phyloP scores from a whole-genome alignment of 208 protist genomes.

The Leishmania amazonensis region DNA sequence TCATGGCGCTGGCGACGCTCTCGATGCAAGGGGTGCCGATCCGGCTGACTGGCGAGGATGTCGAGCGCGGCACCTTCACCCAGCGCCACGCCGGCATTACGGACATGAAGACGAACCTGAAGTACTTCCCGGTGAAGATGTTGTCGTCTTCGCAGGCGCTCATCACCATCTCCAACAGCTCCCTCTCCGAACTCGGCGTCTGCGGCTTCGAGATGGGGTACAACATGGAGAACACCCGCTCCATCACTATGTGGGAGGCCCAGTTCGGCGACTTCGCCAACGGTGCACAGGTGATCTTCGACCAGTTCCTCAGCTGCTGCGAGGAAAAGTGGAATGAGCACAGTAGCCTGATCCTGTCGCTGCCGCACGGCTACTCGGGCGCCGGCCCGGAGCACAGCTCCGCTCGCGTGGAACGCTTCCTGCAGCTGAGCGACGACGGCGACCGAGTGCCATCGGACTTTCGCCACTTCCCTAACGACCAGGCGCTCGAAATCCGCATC shows the following conservation, averaged over 20 bases:
- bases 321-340: constrained; percentile 98
- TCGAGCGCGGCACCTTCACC: constrained; percentile 99
- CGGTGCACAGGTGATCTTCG: constrained; percentile 98
- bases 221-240: constrained; percentile 94
- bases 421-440: constrained; percentile 96
- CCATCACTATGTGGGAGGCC: constrained; percentile 98
- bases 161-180: constrained; percentile 95
- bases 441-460: constrained; percentile 78
- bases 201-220: constrained; percentile 98
- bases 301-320: constrained; percentile 93
- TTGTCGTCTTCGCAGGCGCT: constrained; percentile 77
- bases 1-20: constrained; percentile 94
- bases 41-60: constrained; percentile 95
- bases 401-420: constrained; percentile 97
- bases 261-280: constrained; percentile 99
- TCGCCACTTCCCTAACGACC: constrained; percentile 56
- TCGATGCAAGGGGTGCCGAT: constrained; percentile 94
- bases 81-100: constrained; percentile 96
- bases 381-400: constrained; percentile 98
- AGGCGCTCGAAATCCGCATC: constrained; percentile 79
- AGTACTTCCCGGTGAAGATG: constrained; percentile 83
- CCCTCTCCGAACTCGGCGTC: constrained; percentile 96
- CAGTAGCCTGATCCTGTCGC: constrained; percentile 94
- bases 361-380: constrained; percentile 99
- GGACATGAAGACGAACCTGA: constrained; percentile 94